Percentiles rank a stretch among this genome's conserved stretches.
Conservation (phyloP, 192 early-diverging fungal species). For the Podila verticillata region DNA sequence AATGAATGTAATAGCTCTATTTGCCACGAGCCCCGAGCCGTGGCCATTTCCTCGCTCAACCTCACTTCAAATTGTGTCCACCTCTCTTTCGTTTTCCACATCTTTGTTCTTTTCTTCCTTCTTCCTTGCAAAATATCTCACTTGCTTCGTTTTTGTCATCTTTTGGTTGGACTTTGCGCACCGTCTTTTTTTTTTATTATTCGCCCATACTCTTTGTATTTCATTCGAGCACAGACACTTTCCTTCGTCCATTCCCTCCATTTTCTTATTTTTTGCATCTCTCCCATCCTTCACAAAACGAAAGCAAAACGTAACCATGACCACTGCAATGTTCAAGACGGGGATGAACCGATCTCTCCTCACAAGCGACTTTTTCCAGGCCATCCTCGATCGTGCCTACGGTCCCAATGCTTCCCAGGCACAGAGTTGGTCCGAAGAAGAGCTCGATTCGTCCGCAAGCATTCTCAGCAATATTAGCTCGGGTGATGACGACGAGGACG, state of each 20-base stretch:
- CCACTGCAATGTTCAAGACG: constrained; percentile 49
- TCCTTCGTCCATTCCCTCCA: not conserved
- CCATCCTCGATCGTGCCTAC: constrained; percentile 38
- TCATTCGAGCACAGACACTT: not conserved
- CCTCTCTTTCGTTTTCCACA: no score
- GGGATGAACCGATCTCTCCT: constrained; percentile 48
- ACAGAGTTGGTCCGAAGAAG: constrained; percentile 25
- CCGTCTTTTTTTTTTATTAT: not conserved
- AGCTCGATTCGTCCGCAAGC: constrained; percentile 41
- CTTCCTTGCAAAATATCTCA: no score
- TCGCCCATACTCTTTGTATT: no score
- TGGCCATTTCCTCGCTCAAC: no score
- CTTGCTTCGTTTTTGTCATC: no score
- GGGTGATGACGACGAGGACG: constrained; percentile 33
- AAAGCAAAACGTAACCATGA: constrained; percentile 5
- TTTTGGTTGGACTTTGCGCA: no score
- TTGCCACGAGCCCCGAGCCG: no score
- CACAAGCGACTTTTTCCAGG: constrained; percentile 43
- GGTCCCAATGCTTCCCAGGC: constrained; percentile 25
- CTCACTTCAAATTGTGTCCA: no score
- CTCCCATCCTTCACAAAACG: not conserved
- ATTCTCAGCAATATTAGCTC: constrained; percentile 50
- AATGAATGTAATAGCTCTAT: no score
- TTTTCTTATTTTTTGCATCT: not conserved
- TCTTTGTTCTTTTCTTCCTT: no score